Percentiles rank a stretch among this genome's conserved stretches.
Conservation (phyloP, 2,329 filamentous ascomycete genomes). For the Penicillium sp. region DNA sequence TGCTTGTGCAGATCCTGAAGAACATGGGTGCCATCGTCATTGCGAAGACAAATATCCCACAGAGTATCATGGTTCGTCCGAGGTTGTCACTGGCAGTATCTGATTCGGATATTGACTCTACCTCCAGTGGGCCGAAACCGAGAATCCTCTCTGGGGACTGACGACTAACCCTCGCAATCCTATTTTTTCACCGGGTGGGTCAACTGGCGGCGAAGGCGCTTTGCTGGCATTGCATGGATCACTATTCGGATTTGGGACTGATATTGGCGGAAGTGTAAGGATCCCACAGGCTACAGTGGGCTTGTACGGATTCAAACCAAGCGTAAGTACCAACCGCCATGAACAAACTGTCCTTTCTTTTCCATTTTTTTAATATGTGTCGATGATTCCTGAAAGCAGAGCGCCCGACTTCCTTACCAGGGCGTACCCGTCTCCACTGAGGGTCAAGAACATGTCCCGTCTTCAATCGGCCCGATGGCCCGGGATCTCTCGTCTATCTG, state of each 20-base stretch:
- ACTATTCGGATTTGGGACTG: slow-evolving; percentile 44
- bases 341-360: no score
- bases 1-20: slow-evolving; percentile 44
- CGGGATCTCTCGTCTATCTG: slow-evolving; percentile 45
- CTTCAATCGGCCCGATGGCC: slow-evolving; percentile 53
- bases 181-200: slow-evolving; percentile 42
- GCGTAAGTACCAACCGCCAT: slow-evolving; percentile 22
- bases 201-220: slow-evolving; percentile 40
- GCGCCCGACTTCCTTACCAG: slow-evolving; percentile 49
- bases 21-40: slow-evolving; percentile 46
- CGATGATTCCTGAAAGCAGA: slow-evolving; percentile 33
- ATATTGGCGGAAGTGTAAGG: slow-evolving; percentile 46
- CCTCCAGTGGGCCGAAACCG: slow-evolving; percentile 46
- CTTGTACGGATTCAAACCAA: slow-evolving; percentile 43
- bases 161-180: slow-evolving; percentile 41
- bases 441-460: slow-evolving; percentile 57
- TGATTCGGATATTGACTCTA: neutral
- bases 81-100: no score
- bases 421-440: slow-evolving; percentile 55
- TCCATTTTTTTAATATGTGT: neutral
- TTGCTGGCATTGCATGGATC: slow-evolving; percentile 37
- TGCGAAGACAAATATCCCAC: slow-evolving; percentile 46
- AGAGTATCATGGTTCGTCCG: slow-evolving; percentile 44
- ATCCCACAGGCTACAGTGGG: slow-evolving; percentile 45
- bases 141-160: slow-evolving; percentile 46